Base-by-base conservation (phyloP, 371 early-diverging fungal species). In the Zopfochytrium polystomum region DNA sequence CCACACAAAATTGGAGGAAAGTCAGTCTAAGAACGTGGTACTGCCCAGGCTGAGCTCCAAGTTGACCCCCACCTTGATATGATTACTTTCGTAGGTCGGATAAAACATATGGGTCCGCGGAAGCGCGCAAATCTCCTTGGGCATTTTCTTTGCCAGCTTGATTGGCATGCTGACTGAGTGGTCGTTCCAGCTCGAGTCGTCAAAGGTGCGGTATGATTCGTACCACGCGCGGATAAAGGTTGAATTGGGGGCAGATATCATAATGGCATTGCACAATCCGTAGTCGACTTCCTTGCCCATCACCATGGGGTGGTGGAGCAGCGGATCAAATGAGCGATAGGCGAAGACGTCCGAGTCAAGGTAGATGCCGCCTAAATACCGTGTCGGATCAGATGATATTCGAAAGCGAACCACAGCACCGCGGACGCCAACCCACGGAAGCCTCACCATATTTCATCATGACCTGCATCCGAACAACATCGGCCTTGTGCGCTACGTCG, bases 241-340 rank as follows among this genome's bases (percentile, higher is more conserved):
- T 2, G 82, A 67, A 46, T 77, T 73, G 1, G 79, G 79, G 30
- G 70, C 61, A 1, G 79, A 54, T 63, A 80, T 66, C 26, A 82
- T 77, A 64, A 82, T 71, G 29, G 79, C 80, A 55, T 80, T 82
- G 64, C 79, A 80, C 20, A 82, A 49, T 2, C 82, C 82, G 11
- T 74, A 60, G 0, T 73, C 69, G 3, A 79, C 79, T 58, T 63
- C 80, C 76, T 56, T 1, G 31, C 18, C 9, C 47, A 22, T 31
- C 25, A 27, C 29, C 20, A 25, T 45, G 22, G 15, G 4, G n/a
- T n/a, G n/a, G n/a, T n/a, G n/a, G n/a, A n/a, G n/a, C n/a, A n/a
- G n/a, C n/a, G n/a, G n/a, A n/a, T 26, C n/a, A n/a, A n/a, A n/a
- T n/a, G n/a, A n/a, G n/a, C n/a, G n/a, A n/a, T n/a, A n/a, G n/a